These are phyloP conservation scores for Endoconidiophora polonica DNA, from an alignment of 2,329 filamentous ascomycete genomes.

Conservation along the genomic window DNA sequence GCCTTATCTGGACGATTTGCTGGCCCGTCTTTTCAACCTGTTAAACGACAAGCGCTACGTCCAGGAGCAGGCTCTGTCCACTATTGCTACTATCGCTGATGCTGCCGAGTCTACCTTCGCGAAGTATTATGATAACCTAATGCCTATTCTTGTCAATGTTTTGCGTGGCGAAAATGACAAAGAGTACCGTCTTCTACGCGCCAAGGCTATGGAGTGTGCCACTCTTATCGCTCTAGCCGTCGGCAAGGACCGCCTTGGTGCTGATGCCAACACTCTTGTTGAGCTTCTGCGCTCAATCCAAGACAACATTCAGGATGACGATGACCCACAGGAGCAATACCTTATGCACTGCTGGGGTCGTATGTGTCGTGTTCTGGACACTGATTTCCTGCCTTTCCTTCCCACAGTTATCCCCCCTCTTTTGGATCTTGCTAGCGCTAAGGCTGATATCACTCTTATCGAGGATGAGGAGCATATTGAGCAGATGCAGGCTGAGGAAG, in stretches of 20 bases:
- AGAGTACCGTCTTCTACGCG: conserved; percentile 76
- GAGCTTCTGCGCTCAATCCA: conserved; percentile 80
- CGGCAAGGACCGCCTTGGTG: conserved; percentile 78
- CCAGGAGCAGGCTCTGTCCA: conserved; percentile 92
- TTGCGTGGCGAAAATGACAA: conserved; percentile 81
- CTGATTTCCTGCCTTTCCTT: conserved; percentile 84
- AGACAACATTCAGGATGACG: conserved; percentile 67
- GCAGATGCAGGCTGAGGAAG: conserved; percentile 82
- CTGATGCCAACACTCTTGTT: conserved; percentile 74
- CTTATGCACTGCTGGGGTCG: conserved; percentile 97
- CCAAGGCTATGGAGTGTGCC: conserved; percentile 98
- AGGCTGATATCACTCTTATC: conserved; percentile 90
- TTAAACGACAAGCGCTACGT: conserved; percentile 90
- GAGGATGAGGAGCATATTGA: conserved; percentile 92
- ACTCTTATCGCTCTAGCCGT: conserved; percentile 91
- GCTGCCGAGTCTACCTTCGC: conserved; percentile 88
- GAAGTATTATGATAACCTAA: conserved; percentile 88
- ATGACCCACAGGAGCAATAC: conserved; percentile 93
- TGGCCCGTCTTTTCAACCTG: conserved; percentile 72
- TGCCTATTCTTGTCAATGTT: conserved; percentile 86
- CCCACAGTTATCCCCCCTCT: conserved; percentile 88
- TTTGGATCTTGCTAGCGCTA: conserved; percentile 77
- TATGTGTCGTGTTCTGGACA: conserved; percentile 87
- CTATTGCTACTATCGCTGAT: conserved; percentile 97
- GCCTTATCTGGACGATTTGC: conserved; percentile 77